Evolutionary conservation across 495 filamentous ascomycete species (phyloP).

Genomic region (Aspergillus wentii): DNA sequence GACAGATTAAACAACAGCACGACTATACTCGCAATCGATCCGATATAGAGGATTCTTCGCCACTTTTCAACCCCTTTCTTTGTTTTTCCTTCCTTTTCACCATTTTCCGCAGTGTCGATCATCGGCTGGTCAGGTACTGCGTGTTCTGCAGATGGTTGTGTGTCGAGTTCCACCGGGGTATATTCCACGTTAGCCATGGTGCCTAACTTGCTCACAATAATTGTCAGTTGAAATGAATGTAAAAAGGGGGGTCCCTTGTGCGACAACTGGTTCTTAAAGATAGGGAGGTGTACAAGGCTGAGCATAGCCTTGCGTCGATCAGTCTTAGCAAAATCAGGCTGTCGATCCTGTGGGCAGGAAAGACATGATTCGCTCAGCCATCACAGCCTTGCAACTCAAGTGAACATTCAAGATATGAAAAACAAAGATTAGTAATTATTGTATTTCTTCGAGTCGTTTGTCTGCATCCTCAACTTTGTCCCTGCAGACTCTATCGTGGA

Average conservation of each 20-base stretch:
- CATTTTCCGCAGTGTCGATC: neutral
- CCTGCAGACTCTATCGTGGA: no score
- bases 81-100: neutral
- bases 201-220: neutral
- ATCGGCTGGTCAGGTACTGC: neutral
- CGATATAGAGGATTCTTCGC: neutral
- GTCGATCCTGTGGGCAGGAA: no score
- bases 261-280: neutral
- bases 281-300: neutral
- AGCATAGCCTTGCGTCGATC: neutral
- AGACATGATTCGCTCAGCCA: no score
- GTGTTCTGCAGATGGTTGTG: neutral
- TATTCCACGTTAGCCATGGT: neutral
- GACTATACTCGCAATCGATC: neutral
- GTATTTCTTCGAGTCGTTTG: no score
- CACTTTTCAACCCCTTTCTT: neutral
- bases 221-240: neutral
- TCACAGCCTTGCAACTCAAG: no score
- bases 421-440: no score
- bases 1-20: neutral
- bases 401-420: no score
- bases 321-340: no score
- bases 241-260: neutral
- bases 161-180: neutral
- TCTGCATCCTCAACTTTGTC: no score